phyloP scores from a whole-genome alignment of 1,284 basidiomycete species.

The Irpex rosettiformis region DNA sequence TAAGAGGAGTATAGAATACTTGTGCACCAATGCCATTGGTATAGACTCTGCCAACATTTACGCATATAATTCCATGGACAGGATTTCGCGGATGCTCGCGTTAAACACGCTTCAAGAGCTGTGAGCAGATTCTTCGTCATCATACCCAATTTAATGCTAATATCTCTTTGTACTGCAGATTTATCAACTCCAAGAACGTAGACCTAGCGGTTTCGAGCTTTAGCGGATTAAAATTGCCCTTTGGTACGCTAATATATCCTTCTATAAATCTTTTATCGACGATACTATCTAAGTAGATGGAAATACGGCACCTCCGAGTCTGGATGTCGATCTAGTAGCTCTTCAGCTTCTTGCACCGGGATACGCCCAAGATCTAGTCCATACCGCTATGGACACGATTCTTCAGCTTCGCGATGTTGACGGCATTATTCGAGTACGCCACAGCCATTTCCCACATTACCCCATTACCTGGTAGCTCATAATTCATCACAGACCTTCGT shows the following conservation, averaged over 20 bases:
- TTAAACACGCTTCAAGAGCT: background rate
- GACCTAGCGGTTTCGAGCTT: too few species aligned
- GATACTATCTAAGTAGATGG: too few species aligned
- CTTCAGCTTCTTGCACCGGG: background rate
- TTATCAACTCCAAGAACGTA: too few species aligned
- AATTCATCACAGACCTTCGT: conserved; percentile 43
- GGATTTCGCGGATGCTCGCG: background rate
- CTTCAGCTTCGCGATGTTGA: conserved; percentile 43
- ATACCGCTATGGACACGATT: conserved; percentile 52
- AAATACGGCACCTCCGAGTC: background rate
- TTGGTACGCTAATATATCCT: too few species aligned
- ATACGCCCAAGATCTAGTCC: conserved; percentile 28
- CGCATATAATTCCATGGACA: background rate
- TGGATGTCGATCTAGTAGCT: background rate
- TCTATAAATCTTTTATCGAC: too few species aligned
- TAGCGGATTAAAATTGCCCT: too few species aligned
- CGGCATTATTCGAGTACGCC: conserved; percentile 43
- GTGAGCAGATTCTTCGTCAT: too few species aligned
- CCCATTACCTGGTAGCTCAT: background rate
- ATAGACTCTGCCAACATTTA: background rate
- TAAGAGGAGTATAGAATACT: background rate
- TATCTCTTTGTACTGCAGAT: too few species aligned
- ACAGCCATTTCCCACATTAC: background rate
- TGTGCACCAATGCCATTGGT: background rate
- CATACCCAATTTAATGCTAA: too few species aligned